Evolutionary conservation across 257 asterid species (phyloP).

Genomic region (Coffea canephora): DNA sequence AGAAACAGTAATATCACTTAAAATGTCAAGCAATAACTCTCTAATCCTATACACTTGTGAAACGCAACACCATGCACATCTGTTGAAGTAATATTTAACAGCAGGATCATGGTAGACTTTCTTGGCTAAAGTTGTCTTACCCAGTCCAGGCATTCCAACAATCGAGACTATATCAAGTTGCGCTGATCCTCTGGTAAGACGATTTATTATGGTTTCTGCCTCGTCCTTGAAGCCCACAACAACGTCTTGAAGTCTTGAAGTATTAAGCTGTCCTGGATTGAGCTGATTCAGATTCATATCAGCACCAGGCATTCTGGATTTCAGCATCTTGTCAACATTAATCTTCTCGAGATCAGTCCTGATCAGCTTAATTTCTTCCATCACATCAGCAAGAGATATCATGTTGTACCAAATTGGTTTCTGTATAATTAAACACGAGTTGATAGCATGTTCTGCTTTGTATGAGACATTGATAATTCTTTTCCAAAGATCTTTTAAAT

Average conservation of each 20-base stretch:
- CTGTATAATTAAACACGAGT: background rate
- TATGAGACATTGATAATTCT: background rate
- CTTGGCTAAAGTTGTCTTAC: constrained; percentile 37
- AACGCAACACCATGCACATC: constrained; percentile 25
- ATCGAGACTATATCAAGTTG: constrained; percentile 7
- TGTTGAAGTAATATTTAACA: constrained; percentile 12
- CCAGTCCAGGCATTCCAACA: constrained; percentile 19
- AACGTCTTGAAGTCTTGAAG: background rate
- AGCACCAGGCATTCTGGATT: background rate
- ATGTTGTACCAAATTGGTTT: constrained; percentile 9
- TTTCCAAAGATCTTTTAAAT: background rate
- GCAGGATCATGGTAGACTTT: constrained; percentile 14
- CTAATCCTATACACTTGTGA: constrained; percentile 5
- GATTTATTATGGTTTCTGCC: background rate
- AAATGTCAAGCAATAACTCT: constrained; percentile 9
- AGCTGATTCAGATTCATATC: background rate
- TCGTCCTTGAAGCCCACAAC: constrained; percentile 15
- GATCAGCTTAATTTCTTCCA: background rate
- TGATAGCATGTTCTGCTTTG: constrained; percentile 3
- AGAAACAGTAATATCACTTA: background rate
- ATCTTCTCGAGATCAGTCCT: background rate
- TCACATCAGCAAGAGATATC: background rate
- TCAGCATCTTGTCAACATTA: background rate
- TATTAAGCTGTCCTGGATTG: background rate
- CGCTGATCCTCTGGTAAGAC: background rate